Evolutionary conservation across 306 rosid species (phyloP), one percentile per base, ranked within the genome.

Genomic region (Cucurbita maxima): DNA sequence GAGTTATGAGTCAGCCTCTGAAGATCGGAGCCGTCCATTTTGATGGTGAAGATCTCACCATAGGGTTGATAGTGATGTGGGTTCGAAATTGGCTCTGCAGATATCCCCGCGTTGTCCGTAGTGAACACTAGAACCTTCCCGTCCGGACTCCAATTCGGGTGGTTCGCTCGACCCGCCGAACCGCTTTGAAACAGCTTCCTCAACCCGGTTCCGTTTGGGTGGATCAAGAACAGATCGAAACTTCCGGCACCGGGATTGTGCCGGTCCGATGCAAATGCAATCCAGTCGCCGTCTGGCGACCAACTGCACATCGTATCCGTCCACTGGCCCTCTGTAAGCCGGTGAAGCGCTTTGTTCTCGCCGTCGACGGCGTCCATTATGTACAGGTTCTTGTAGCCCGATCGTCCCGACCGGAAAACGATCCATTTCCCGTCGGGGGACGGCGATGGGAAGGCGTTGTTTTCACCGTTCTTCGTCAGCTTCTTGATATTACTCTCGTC

Each of bases 221-320:
- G 96, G 81, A 88, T 88, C 86, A 87, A 38, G 6, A 85, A 90
- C 57, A 93, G 0, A 47, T 81, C 90, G 59, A 90, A 93, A 58
- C 89, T 85, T 30, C 94, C 92, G 2, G 70, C 51, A 0, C 93
- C 92, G 1, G 98, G 96, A 55, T 75, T 61, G 9, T 82, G 84
- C 11, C 96, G 80, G 61, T 88, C 94, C 44, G 97, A 88, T 0
- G 94, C 81, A 40, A 93, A 93, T 7, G 90, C 96, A 0, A 93
- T 93, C 94, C 90, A 90, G 6, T 93, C 85, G 3, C 97, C 97
- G 63, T 83, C 80, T 0, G 98, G 97, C 3, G 97, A 90, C 96
- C 98, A 93, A 54, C 57, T 86, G 18, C 92, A 86, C 98, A 93
- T 93, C 0, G 97, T 93, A 73, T 93, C 98, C 0, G 85, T 81